Evolutionary conservation across 1,284 basidiomycete genomes (phyloP).

Genomic region (Schizophyllum commune): DNA sequence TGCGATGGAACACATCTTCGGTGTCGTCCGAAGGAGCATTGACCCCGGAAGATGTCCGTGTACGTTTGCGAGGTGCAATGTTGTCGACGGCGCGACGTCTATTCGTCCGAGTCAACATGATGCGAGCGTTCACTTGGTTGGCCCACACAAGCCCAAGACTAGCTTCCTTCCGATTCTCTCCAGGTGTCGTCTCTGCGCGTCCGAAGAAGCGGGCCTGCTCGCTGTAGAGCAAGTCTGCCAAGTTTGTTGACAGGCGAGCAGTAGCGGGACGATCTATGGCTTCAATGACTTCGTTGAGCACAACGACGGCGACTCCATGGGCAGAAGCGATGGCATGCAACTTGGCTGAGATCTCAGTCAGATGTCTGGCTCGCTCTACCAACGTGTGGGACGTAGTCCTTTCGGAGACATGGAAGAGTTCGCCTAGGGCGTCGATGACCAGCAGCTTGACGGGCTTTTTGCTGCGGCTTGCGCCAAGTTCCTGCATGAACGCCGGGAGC

Average conservation of each 20-base stretch:
- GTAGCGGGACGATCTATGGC: conserved; percentile 39
- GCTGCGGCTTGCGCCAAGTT: conserved; percentile 19
- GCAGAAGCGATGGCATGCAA: conserved; percentile 63
- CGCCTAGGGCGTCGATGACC: conserved; percentile 76
- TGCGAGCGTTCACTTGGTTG: conserved; percentile 77
- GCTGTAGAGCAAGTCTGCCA: conserved; percentile 49
- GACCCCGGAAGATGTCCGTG: not conserved
- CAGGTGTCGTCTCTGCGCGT: conserved; percentile 46
- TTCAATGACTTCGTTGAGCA: conserved; percentile 85
- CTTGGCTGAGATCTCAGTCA: conserved; percentile 57
- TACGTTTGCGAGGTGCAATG: not conserved
- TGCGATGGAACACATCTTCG: conserved; percentile 31
- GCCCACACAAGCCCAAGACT: conserved; percentile 86
- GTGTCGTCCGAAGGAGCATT: not conserved
- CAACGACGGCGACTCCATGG: conserved; percentile 65
- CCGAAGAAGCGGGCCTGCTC: conserved; percentile 75
- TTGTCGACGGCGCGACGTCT: conserved; percentile 2
- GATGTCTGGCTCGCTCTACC: conserved; percentile 59
- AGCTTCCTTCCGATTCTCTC: conserved; percentile 66
- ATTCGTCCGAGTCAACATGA: conserved; percentile 73
- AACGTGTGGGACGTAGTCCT: conserved; percentile 53
- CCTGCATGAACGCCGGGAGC: conserved; percentile 52
- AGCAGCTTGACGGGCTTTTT: conserved; percentile 59
- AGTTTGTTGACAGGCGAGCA: conserved; percentile 15
- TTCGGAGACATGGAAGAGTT: conserved; percentile 61